Evolutionary conservation across 2,329 filamentous ascomycete genomes (phyloP), one percentile per base, ranked within the genome.

Genomic region (Aureobasidium musti): DNA sequence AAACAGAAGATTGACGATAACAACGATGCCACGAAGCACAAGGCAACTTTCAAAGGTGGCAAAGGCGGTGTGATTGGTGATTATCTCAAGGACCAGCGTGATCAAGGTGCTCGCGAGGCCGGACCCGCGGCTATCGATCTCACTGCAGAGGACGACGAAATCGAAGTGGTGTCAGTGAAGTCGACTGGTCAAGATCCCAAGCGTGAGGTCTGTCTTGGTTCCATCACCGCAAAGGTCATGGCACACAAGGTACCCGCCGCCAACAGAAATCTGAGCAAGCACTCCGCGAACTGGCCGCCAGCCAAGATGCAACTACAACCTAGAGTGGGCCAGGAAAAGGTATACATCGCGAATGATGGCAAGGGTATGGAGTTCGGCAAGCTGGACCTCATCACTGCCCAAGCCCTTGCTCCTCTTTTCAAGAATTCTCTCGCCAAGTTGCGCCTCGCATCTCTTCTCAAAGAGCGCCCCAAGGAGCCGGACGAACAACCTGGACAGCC

Each of bases 321-420:
- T 3, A 23, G 23, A 17, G 37, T 52, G 3, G 83, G 84, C 26
- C 84, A 87, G 50, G 78, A 77, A 30, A 79, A 74, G 54, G 53
- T 70, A 21, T 92, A 97, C 60, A 83, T 89, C 65, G 89, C 92
- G 11, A 84, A 87, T 45, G 94, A 98, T 74, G 83, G 89, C 69
- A 87, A 86, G 1, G 84, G 87, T 3, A 83, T 83, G 45, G 84
- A 89, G 37, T 93, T 97, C 73, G 95, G 91, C 17, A 83, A 83
- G n/a, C 78, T 98, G 5, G 91, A 96, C 72, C 71, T 81, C 50
- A 84, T 82, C 70, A 88, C 88, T 19, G 86, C 92, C 0, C 78
- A 81, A 23, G 91, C 85, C 7, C 82, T 98, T 10, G 86, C 86
- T 8, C 89, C 88, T 8, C 79, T 97, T 0, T 82, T 98, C 64